Evolutionary conservation across 371 early-diverging fungal species (phyloP), one percentile per base, ranked within the genome.

Genomic region (Mucor racemosus): DNA sequence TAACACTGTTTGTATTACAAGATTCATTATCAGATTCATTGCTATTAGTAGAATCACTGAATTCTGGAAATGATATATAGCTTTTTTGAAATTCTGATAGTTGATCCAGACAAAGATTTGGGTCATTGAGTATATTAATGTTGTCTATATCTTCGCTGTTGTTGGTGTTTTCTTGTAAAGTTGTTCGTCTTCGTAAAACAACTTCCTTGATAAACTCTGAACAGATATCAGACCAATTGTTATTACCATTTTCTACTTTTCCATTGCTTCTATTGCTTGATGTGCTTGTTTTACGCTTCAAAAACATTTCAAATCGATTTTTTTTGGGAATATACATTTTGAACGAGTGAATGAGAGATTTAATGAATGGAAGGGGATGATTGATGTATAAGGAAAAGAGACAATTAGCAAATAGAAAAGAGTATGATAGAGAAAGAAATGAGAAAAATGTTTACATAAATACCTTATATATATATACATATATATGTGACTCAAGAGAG

Each of bases 31-130:
- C 62, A 21, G 60, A 41, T 46, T 67, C 62, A 35, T 56, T 61
- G n/a, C 55, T 58, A 34, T 53, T 60, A 7, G 40, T 54, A 14
- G 66, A 66, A n/a, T 66, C 71, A 50, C 38, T 64, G 42, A 71
- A 64, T 48, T 71, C 72, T 55, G 72, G 72, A 56, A 71, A 71
- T 4, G 72, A 71, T 17, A 71, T 53, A 60, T 71, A 71, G 31
- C 67, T 71, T 19, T 60, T 71, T 64, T 71, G 72, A 42, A 71
- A 71, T 60, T 71, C 72, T 50, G 72, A 71, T 58, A 58, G 34
- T 26, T 65, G 70, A 48, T 69, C 65, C 5, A 60, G 26, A 26
- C 65, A 64, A 4, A 64, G 46, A 38, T 64, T 64, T 15, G 65
- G 44, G 26, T 57, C 58, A 11, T 58, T 58, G 19, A 46, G 42